Base-by-base conservation (phyloP, 2,329 filamentous ascomycete species). In the Clonostachys rhizophaga region DNA sequence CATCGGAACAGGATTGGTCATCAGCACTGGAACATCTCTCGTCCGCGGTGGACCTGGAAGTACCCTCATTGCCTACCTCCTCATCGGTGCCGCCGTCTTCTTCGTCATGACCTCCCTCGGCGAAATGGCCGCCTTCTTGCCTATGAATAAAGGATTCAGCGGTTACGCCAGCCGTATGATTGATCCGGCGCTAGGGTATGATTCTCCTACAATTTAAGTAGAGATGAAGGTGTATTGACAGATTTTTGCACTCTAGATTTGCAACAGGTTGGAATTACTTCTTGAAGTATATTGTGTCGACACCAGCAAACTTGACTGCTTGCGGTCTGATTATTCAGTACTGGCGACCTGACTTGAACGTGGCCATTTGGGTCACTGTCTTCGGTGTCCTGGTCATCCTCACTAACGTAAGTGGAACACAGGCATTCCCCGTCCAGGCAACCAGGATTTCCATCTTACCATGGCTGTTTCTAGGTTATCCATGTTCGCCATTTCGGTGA, bases 71-170 rank as follows among this genome's bases (percentile, higher is more conserved):
- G 64, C 63, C 6, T 73, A 72, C 46, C 42, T 63, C n/a, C 37
- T 76, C 57, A 54, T 76, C 54, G 71, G 66, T 47, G 57, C 71
- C 6, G 70, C 80, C 42, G 74, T 82, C 33, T 81, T 71, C 61
- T 74, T 73, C n/a, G 75, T 81, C 56, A 82, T 82, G 72, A 65
- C 66, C 14, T 61, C 61, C 8, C 54, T 68, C 14, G 65, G 65
- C 14, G 65, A 68, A 48, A 62, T 64, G 57, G 55, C 58, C 2
- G 50, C 61, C 0, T 58, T 56, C 13, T 40, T 63, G 6, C 60
- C 60, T 0, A 55, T 57, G 43, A 54, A 58, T n/a, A 58, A 60
- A 42, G 57, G 59, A 1, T 64, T 64, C 44, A 47, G 50, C 13
- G 58, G 61, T 2, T 62, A 63, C 30, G 60, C 61, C 1, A 58